phyloP scores from a whole-genome alignment of 305 asterid species.

The Rubia peregrina region DNA sequence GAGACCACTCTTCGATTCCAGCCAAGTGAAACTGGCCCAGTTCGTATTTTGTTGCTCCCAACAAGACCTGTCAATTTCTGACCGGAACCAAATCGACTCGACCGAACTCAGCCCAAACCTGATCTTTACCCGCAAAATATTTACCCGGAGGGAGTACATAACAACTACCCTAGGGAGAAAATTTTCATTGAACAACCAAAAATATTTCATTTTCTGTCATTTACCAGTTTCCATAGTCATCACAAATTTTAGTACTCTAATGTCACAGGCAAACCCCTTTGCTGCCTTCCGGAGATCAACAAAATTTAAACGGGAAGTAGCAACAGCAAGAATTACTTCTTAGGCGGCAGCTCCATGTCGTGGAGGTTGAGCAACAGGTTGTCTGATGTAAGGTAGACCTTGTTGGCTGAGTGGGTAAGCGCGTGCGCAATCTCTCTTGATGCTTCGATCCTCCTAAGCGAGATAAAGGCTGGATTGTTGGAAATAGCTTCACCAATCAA shows the following conservation, averaged over 20 bases:
- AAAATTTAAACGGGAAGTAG: not conserved
- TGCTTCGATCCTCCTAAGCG: slow-evolving; percentile 84
- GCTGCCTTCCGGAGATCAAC: not conserved
- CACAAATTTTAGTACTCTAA: not conserved
- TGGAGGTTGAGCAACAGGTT: slow-evolving; percentile 84
- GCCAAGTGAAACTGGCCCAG: too few relatives aligned
- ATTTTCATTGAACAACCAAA: not conserved
- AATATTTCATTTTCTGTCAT: slow-evolving; percentile 2
- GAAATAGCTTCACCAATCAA: slow-evolving; percentile 87
- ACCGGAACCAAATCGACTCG: too few relatives aligned
- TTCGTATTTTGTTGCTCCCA: too few relatives aligned
- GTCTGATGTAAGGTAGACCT: slow-evolving; percentile 65
- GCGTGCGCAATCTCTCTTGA: slow-evolving; percentile 69
- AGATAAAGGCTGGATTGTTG: slow-evolving; percentile 75
- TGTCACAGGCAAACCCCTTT: slow-evolving; percentile 1
- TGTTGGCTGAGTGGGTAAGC: slow-evolving; percentile 52
- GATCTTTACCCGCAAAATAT: too few relatives aligned
- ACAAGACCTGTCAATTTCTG: too few relatives aligned
- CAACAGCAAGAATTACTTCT: slow-evolving; percentile 12
- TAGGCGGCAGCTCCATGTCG: slow-evolving; percentile 27
- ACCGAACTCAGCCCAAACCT: too few relatives aligned
- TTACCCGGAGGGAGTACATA: too few relatives aligned
- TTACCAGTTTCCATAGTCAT: not conserved
- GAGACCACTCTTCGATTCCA: too few relatives aligned
- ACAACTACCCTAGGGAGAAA: slow-evolving; percentile 1